Conservation (phyloP, 306 rosid genomes). For the Ochetophila trinervis region DNA sequence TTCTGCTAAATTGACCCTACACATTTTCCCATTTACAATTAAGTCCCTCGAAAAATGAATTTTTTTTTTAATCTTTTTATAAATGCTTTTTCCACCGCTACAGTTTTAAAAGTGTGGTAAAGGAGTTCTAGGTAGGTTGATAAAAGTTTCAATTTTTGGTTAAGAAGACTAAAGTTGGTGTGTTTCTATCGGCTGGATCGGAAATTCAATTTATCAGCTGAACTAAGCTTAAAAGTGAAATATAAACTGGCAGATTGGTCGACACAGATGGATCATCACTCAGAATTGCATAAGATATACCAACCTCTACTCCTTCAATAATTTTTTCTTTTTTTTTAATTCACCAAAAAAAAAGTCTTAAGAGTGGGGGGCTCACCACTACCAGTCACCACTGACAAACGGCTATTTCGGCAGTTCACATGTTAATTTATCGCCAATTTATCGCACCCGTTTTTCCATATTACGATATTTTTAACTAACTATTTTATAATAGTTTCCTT, state of each 20-base stretch:
- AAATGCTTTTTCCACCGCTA: background rate
- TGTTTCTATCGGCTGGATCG: too few species aligned
- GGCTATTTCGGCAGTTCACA: slow-evolving; percentile 28
- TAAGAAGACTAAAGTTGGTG: too few species aligned
- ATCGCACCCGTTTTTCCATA: background rate
- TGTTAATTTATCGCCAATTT: slow-evolving; percentile 20
- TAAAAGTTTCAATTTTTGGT: too few species aligned
- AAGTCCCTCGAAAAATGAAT: background rate
- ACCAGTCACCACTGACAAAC: slow-evolving; percentile 39
- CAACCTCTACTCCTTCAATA: too few species aligned
- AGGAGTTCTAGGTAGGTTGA: too few species aligned
- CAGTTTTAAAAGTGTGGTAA: too few species aligned
- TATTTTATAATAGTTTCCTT: background rate
- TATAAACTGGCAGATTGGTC: too few species aligned
- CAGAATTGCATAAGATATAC: too few species aligned
- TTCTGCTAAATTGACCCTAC: background rate
- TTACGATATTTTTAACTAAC: slow-evolving; percentile 9
- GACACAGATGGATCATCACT: too few species aligned
- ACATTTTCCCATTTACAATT: background rate
- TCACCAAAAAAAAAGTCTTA: background rate
- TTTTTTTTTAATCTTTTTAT: background rate
- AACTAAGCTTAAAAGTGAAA: too few species aligned
- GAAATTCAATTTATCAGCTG: too few species aligned
- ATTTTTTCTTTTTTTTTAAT: too few species aligned
- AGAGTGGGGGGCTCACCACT: slow-evolving; percentile 32